These are phyloP conservation scores for Megacollybia marginata DNA, from an alignment of 768 basidiomycete genomes.

Conservation along the genomic window DNA sequence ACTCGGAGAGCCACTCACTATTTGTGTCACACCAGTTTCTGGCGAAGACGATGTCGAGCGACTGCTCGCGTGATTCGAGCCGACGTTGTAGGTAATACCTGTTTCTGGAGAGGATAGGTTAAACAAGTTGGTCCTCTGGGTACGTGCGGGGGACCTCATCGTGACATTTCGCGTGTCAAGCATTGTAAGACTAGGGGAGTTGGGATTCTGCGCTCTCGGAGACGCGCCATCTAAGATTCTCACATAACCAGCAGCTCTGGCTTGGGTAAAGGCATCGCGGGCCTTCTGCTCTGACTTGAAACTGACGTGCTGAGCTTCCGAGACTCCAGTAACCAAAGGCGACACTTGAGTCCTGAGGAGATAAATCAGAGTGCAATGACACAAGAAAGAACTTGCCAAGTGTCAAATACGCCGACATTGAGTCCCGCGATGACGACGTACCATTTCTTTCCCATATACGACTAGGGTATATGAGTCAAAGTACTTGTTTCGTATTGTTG, in stretches of 20 bases:
- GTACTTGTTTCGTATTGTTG: neutral
- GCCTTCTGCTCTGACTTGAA: conserved; percentile 39
- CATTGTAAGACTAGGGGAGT: neutral
- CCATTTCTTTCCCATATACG: conserved; percentile 29
- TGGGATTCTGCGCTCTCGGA: neutral
- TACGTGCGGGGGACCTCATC: neutral
- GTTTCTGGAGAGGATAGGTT: neutral
- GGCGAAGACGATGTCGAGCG: neutral
- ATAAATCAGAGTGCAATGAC: neutral
- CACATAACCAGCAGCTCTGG: neutral
- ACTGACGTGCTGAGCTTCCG: conserved; percentile 34
- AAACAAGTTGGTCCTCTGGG: neutral
- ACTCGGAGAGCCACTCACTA: neutral
- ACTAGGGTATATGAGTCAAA: neutral
- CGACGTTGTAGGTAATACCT: neutral
- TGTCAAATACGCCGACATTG: conserved; percentile 29
- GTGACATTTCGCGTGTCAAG: neutral
- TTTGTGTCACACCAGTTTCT: neutral
- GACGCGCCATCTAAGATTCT: neutral
- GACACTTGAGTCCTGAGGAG: conserved; percentile 25
- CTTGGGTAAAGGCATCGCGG: conserved; percentile 15
- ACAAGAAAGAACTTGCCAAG: conserved; percentile 21
- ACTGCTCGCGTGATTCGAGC: neutral
- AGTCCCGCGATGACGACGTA: conserved; percentile 34
- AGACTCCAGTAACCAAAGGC: conserved; percentile 34